Evolutionary conservation across 2,329 filamentous ascomycete genomes (phyloP).

Genomic region (Neofusicoccum laricinum): DNA sequence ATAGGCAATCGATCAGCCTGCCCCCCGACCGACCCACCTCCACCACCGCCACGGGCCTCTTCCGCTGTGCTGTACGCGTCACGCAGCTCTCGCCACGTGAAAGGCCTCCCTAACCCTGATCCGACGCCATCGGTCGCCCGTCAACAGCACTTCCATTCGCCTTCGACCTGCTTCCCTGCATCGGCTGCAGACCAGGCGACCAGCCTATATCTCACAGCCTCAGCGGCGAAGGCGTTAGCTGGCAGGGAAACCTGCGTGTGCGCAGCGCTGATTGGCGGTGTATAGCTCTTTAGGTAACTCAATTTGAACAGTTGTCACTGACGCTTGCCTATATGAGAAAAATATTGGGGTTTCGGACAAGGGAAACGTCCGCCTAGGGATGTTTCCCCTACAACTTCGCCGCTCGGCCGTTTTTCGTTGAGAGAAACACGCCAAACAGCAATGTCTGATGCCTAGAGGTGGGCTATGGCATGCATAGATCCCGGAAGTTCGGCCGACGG

Average conservation of each 20-base stretch:
- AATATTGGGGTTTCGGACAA: neutral
- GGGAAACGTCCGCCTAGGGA: neutral
- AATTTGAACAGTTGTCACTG: neutral
- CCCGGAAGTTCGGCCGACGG: slow-evolving; percentile 4
- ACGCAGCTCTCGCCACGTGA: slow-evolving; percentile 9
- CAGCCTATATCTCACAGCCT: slow-evolving; percentile 6
- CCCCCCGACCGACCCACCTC: neutral
- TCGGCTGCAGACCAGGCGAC: neutral
- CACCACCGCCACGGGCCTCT: neutral
- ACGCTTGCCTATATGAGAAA: neutral
- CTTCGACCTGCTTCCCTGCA: neutral
- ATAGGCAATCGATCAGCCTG: neutral
- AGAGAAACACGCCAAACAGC: neutral
- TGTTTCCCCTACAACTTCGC: neutral
- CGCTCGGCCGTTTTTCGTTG: neutral
- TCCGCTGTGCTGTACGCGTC: neutral
- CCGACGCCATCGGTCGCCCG: neutral
- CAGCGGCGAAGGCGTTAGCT: neutral
- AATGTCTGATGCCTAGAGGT: neutral
- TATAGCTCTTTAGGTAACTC: neutral
- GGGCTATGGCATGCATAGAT: neutral
- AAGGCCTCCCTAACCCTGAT: neutral
- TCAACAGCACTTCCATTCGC: neutral
- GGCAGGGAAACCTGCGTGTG: neutral
- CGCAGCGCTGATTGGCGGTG: neutral